These are phyloP conservation scores for Umbilicaria muhlenbergii DNA, from an alignment of 495 filamentous ascomycete genomes.

Conservation along the genomic window DNA sequence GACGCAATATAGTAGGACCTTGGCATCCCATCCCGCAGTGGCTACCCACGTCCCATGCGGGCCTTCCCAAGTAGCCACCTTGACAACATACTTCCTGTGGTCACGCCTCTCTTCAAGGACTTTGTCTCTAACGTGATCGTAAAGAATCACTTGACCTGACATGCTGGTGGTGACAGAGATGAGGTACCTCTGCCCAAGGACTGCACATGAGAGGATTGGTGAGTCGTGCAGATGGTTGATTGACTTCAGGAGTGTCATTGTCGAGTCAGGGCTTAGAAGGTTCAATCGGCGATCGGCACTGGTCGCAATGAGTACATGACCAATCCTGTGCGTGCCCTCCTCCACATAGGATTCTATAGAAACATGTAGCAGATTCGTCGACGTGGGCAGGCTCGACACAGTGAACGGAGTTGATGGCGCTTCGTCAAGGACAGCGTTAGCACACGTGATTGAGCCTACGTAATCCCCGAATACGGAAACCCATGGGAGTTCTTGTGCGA, in stretches of 20 bases:
- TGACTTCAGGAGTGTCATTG: slow-evolving; percentile 15
- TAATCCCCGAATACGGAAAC: background rate
- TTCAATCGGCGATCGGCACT: slow-evolving; percentile 38
- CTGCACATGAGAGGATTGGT: slow-evolving; percentile 37
- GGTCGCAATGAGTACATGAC: slow-evolving; percentile 25
- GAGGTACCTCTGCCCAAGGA: slow-evolving; percentile 7
- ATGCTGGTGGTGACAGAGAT: slow-evolving; percentile 37
- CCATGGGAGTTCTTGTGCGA: background rate
- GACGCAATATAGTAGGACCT: slow-evolving; percentile 35
- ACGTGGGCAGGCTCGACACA: slow-evolving; percentile 27
- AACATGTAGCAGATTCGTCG: slow-evolving; percentile 39
- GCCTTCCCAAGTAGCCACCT: slow-evolving; percentile 28
- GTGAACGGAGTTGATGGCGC: slow-evolving; percentile 31
- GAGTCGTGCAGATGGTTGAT: slow-evolving; percentile 36
- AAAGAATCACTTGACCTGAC: slow-evolving; percentile 43
- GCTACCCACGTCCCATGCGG: slow-evolving; percentile 28
- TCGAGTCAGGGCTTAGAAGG: slow-evolving; percentile 21
- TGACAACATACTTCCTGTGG: slow-evolving; percentile 49
- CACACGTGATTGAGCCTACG: background rate
- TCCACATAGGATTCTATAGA: slow-evolving; percentile 25
- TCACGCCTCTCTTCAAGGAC: slow-evolving; percentile 34
- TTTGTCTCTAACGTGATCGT: slow-evolving; percentile 17
- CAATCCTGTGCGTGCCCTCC: slow-evolving; percentile 4
- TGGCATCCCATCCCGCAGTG: slow-evolving; percentile 52
- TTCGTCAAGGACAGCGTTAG: slow-evolving; percentile 6